Percentiles rank a stretch among this genome's conserved stretches.
These are phyloP conservation scores for Monosporozyma yasuniensis DNA, from an alignment of 805 yeast genomes.

Conservation along the genomic window DNA sequence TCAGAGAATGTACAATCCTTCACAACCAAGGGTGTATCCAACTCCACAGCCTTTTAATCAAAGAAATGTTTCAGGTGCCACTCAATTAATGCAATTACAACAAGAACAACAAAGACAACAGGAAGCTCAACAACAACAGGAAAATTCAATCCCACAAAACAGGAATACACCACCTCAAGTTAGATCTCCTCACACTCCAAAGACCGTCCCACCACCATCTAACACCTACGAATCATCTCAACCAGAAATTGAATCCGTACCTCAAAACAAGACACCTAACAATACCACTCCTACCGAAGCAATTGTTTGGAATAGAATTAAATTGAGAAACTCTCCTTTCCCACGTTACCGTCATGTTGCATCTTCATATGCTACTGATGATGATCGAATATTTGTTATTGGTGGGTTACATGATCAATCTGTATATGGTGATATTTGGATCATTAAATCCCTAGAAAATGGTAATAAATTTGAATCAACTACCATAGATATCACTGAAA, in stretches of 20 bases:
- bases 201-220: background rate
- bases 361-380: slow-evolving; percentile 64
- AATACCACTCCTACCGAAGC: background rate
- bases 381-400: slow-evolving; percentile 77
- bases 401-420: slow-evolving; percentile 92
- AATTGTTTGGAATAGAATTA: slow-evolving; percentile 58
- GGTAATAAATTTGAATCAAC: slow-evolving; percentile 34
- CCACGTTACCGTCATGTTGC: slow-evolving; percentile 93
- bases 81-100: slow-evolving; percentile 9
- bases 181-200: background rate
- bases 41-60: slow-evolving; percentile 23
- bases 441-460: slow-evolving; percentile 41
- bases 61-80: slow-evolving; percentile 26
- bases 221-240: background rate
- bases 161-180: background rate
- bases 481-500: slow-evolving; percentile 61
- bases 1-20: background rate
- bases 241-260: background rate
- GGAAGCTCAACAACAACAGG: background rate
- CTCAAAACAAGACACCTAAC: background rate
- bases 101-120: slow-evolving; percentile 3
- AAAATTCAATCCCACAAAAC: background rate
- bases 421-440: slow-evolving; percentile 95
- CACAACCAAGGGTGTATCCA: slow-evolving; percentile 14
- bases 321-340: slow-evolving; percentile 69